These are phyloP conservation scores for Ilex paraguariensis DNA, from an alignment of 305 asterid genomes.

Conservation along the genomic window DNA sequence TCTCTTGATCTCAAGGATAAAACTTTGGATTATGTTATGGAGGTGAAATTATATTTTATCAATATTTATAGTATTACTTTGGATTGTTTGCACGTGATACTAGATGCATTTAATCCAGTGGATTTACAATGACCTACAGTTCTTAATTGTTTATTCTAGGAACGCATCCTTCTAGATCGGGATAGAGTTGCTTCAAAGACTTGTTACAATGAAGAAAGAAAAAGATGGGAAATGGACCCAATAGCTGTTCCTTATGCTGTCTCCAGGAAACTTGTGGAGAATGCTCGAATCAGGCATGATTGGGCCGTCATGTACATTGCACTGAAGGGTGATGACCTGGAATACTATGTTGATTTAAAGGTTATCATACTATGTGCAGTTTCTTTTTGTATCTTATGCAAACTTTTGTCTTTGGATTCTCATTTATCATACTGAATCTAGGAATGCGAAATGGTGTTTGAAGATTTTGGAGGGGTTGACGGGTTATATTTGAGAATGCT, in stretches of 20 bases:
- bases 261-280: constrained; percentile 72
- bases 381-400: constrained; percentile 6
- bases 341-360: constrained; percentile 74
- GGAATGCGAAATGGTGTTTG: constrained; percentile 85
- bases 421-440: constrained; percentile 24
- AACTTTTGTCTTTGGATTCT: constrained; percentile 11
- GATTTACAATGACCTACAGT: background rate
- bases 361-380: constrained; percentile 36
- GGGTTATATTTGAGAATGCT: constrained; percentile 84
- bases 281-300: constrained; percentile 96
- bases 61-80: background rate
- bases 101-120: constrained; percentile 1
- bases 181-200: constrained; percentile 89
- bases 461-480: constrained; percentile 93
- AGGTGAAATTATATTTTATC: too few species aligned
- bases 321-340: constrained; percentile 83
- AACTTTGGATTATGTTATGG: too few species aligned
- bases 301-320: constrained; percentile 83
- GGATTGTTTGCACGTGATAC: constrained; percentile 13
- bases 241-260: constrained; percentile 93
- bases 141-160: constrained; percentile 42
- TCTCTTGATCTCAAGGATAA: too few species aligned
- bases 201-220: constrained; percentile 75
- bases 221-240: constrained; percentile 97
- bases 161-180: constrained; percentile 73